Evolutionary conservation across 495 filamentous ascomycete species (phyloP), one percentile per base, ranked within the genome.

Genomic region (Penicillium nucicola): DNA sequence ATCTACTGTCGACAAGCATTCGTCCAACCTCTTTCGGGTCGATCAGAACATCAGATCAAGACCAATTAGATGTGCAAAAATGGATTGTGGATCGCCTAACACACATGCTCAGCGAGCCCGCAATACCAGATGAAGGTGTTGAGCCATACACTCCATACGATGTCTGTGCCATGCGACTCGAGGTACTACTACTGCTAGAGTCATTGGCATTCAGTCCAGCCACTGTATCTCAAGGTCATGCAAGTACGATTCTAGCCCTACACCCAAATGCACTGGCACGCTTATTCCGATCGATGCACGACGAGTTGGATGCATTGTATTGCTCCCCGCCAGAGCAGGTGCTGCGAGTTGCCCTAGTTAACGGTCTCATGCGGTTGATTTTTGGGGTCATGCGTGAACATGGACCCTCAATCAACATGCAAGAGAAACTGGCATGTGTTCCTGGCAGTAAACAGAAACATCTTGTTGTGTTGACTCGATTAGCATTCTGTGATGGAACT

Each of bases 401-500:
- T 48, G 61, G 69, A 1, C 60, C 74, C 6, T 64, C 65, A 20
- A 68, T 81, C 36, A 77, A 83, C 53, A 70, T 87, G 52, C 72
- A 76, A 35, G 64, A 72, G 30, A 86, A 85, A 55, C 71, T 90
- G 12, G 63, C 67, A 1, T 75, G 69, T 10, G 68, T 85, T 2
- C 68, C 69, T 1, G 83, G 83, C n/a, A 80, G 79, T 12, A 75
- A 75, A 45, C 84, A 88, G 53, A 87, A 87, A 50, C 80, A 84
- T 50, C 66, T 86, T 1, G 80, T 87, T 8, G 75, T 79, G 11
- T 67, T 90, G 49, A 85, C 84, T 9, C 69, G 86, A 10, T 59
- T 89, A 25, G 86, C 86, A 1, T 88, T 89, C 48, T 82, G 77
- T 39, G 83, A 87, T 50, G 78, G 78, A 3, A 55, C 75, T 5